phyloP scores from a whole-genome alignment of 805 yeast genomes.

The Pichia deserticola region DNA sequence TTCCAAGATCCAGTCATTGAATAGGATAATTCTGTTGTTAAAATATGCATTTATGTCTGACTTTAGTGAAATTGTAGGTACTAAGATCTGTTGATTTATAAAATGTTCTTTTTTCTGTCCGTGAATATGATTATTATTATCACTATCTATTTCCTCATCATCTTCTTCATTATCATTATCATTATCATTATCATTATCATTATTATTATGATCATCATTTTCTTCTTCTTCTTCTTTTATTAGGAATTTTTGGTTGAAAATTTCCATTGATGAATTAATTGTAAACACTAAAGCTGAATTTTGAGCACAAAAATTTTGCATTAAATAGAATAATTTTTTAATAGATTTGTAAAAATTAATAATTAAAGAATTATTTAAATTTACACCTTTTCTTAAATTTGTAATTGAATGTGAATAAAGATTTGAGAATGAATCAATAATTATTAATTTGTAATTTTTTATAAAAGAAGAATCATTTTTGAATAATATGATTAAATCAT shows the following conservation, averaged over 20 bases:
- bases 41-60: slow-evolving; percentile 22
- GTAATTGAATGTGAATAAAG: slow-evolving; percentile 15
- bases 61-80: slow-evolving; percentile 25
- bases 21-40: slow-evolving; percentile 24
- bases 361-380: not conserved
- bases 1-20: slow-evolving; percentile 25
- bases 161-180: not conserved
- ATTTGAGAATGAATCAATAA: slow-evolving; percentile 25
- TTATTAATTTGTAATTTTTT: slow-evolving; percentile 15
- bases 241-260: slow-evolving; percentile 19
- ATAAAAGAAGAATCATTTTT: slow-evolving; percentile 12
- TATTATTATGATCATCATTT: not conserved
- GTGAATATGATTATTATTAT: not conserved
- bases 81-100: slow-evolving; percentile 25
- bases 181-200: not conserved
- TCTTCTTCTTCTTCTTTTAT: slow-evolving; percentile 4
- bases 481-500: slow-evolving; percentile 18
- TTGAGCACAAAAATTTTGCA: slow-evolving; percentile 1
- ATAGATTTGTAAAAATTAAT: slow-evolving; percentile 15
- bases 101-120: not conserved
- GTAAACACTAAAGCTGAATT: not conserved
- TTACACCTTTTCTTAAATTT: slow-evolving; percentile 4
- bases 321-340: slow-evolving; percentile 14
- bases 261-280: slow-evolving; percentile 17
- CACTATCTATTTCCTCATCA: too few species aligned